Conservation (phyloP, 1,139 yeast species). For the Meyerozyma sp. region DNA sequence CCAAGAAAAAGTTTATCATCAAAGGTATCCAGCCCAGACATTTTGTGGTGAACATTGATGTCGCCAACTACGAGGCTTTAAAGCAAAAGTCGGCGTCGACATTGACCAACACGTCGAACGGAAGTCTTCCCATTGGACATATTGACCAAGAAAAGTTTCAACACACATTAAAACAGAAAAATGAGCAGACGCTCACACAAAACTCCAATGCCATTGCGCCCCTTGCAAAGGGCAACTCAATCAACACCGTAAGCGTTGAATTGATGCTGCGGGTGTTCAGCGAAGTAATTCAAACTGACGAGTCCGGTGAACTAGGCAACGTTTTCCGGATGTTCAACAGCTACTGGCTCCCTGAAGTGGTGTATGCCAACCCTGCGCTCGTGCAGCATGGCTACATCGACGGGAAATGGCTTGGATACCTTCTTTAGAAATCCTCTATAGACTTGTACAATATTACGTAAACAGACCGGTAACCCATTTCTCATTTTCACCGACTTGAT, state of each 20-base stretch:
- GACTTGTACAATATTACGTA: neutral
- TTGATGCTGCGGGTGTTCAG: slow-evolving; percentile 28
- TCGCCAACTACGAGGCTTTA: slow-evolving; percentile 43
- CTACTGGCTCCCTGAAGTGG: slow-evolving; percentile 38
- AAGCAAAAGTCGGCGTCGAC: slow-evolving; percentile 12
- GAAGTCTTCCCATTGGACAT: slow-evolving; percentile 31
- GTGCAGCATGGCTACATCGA: slow-evolving; percentile 31
- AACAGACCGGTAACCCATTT: neutral
- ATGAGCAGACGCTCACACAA: slow-evolving; percentile 21
- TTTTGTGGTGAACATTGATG: slow-evolving; percentile 38
- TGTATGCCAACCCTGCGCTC: slow-evolving; percentile 39
- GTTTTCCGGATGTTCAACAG: slow-evolving; percentile 36
- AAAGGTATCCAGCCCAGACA: slow-evolving; percentile 68
- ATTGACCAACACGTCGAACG: slow-evolving; percentile 8
- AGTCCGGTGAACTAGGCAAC: slow-evolving; percentile 19
- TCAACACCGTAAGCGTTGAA: slow-evolving; percentile 27
- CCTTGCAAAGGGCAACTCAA: slow-evolving; percentile 15
- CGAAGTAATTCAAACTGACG: slow-evolving; percentile 22
- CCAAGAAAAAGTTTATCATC: slow-evolving; percentile 73
- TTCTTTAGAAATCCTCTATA: slow-evolving; percentile 16
- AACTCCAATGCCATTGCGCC: slow-evolving; percentile 8
- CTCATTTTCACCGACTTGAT: neutral
- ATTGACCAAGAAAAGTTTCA: slow-evolving; percentile 31
- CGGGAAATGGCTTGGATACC: slow-evolving; percentile 36
- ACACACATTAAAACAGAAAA: slow-evolving; percentile 19